Evolutionary conservation across 2,329 filamentous ascomycete species (phyloP).

Genomic region (Fusarium sp.): DNA sequence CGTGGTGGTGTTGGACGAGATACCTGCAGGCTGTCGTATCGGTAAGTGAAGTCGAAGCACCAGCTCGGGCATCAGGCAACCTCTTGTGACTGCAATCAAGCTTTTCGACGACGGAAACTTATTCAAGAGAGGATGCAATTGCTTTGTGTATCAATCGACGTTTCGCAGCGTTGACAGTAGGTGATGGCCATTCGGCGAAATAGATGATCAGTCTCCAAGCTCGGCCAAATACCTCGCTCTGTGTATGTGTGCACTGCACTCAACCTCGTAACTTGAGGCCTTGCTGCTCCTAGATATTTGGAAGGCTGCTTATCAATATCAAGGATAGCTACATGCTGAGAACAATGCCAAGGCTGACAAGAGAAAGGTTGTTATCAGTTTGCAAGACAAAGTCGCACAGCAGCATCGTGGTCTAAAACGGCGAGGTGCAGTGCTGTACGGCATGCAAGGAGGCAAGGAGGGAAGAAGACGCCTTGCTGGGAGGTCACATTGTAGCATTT

Average conservation of each 20-base stretch:
- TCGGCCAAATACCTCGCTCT: not conserved
- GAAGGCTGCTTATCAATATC: not conserved
- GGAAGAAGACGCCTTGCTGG: not conserved
- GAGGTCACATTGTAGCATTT: constrained; percentile 30
- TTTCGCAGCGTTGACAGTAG: not conserved
- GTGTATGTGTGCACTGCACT: not conserved
- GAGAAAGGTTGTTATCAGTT: not conserved
- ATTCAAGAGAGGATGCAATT: too few species aligned
- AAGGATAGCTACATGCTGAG: not conserved
- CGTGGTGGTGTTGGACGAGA: not conserved
- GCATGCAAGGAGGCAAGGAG: constrained; percentile 16
- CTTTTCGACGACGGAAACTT: not conserved
- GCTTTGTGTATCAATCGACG: not conserved
- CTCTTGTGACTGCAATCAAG: not conserved
- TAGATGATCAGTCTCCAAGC: not conserved
- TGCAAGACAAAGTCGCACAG: constrained; percentile 8
- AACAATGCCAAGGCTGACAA: not conserved
- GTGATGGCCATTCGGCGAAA: not conserved
- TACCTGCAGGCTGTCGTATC: not conserved
- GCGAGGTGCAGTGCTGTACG: constrained; percentile 25
- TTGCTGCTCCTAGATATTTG: not conserved
- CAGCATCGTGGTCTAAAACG: constrained; percentile 26
- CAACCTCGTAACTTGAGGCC: not conserved
- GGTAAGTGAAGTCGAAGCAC: not conserved
- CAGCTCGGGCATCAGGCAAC: not conserved